Conservation (phyloP, 345 rosid species). For the Eucalyptus tenuipes region DNA sequence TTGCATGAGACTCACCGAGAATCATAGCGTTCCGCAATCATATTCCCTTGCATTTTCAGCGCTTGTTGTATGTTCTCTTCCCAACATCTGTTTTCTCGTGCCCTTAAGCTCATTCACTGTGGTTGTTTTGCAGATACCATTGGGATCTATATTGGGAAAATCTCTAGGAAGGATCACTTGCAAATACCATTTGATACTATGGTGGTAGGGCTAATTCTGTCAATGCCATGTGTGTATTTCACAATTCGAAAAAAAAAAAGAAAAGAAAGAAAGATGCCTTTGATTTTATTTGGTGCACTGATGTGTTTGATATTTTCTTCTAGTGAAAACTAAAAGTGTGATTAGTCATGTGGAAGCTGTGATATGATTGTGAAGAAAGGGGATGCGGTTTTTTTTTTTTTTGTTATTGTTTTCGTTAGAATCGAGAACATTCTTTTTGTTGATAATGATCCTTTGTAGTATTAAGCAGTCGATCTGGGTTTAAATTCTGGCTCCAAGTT, state of each 20-base stretch:
- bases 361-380: too few relatives aligned
- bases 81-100: not conserved
- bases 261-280: not conserved
- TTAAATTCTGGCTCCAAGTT: not conserved
- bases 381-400: too few relatives aligned
- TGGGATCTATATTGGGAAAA: not conserved
- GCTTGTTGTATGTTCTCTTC: not conserved
- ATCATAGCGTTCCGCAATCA: not conserved
- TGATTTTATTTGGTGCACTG: too few relatives aligned
- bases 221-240: too few relatives aligned
- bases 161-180: not conserved
- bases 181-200: rapidly evolving
- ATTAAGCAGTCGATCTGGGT: not conserved
- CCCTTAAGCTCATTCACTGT: not conserved
- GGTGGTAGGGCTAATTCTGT: not conserved
- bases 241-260: not conserved
- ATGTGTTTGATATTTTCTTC: too few relatives aligned
- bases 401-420: not conserved
- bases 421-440: not conserved
- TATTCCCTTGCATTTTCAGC: not conserved
- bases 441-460: not conserved
- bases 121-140: not conserved
- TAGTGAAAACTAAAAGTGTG: too few relatives aligned
- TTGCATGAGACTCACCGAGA: not conserved
- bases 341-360: too few relatives aligned